Base-by-base conservation (phyloP, 495 filamentous ascomycete species). In the Geopyxis carbonaria region DNA sequence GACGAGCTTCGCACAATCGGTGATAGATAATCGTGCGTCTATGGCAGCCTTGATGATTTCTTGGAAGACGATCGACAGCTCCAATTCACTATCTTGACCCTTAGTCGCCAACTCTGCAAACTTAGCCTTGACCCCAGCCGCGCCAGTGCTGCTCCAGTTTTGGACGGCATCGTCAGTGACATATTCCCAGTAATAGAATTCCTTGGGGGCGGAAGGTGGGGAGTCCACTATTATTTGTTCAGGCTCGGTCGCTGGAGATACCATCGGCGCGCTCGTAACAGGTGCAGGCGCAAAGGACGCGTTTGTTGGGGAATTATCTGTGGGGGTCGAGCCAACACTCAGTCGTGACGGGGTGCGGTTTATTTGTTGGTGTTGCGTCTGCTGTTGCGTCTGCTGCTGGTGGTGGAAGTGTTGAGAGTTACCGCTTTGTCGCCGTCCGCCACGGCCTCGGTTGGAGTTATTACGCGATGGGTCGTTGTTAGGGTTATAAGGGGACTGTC, bases 11-110 rank as follows among this genome's bases (percentile, higher is more conserved):
- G 86, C 85, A 34, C 76, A 75, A 40, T 87, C 76, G 3, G 57
- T 50, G 13, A 80, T 64, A 16, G 66, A 60, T 16, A 93, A 50
- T 33, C 72, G 65, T n/a, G 65, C 68, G 46, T 84, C 76, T 5
- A 85, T 54, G 29, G 72, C 73, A 28, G 81, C 70, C 31, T 71
- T 67, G 15, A 89, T 65, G 18, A 95, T 64, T 52, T 99, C 91
- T 57, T 94, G 82, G 45, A 85, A 86, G 16, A 93, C 61, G 8
- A 66, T 69, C 22, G 73, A 68, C 22, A 93, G 62, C 40, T 65
- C 65, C 10, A 14, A 10, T 10, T 34, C 31, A 3, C 10, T n/a
- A 22, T 21, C 13, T 1, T 19, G 7, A 45, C 76, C 68, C 44
- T 76, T 67, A 21, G 68, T 58, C 32, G 69, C 68, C 19, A 73